Evolutionary conservation across 2,329 filamentous ascomycete species (phyloP), one percentile per base, ranked within the genome.

Genomic region (Phialophora macrospora): DNA sequence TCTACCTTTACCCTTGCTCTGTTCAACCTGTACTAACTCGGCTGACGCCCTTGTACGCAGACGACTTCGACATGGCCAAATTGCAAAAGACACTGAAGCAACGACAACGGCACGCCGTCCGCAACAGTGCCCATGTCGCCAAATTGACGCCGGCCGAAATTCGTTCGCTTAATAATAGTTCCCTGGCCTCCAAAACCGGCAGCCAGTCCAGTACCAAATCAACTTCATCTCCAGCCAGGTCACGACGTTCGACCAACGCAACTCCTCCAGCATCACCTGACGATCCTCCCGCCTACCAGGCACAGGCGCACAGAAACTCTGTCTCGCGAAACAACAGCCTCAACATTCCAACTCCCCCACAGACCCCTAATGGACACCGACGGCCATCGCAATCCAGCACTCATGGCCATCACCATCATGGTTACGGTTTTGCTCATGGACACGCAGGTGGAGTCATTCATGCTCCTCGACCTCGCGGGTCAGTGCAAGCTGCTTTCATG

Each of bases 31-130:
- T n/a, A 52, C 67, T 66, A 63, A 68, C 65, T 49, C 55, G 32
- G 26, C 34, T 62, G 12, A 38, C 30, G 52, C 38, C 11, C 26
- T 46, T 59, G 49, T 46, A 44, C 56, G n/a, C 62, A 71, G 71
- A 71, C 64, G 67, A 68, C 28, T 69, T 71, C 62, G 68, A 72
- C 52, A 72, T 72, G 71, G 70, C 68, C 57, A 71, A 70, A 63
- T 51, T 72, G 55, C 63, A 69, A 62, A 72, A 72, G 63, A 63
- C 62, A n/a, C 58, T 71, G 44, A 70, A 68, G 60, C 71, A 71
- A 61, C 63, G 68, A 44, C 71, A 71, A 51, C 66, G 67, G 12
- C 61, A 65, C 32, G 66, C 68, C 11, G 46, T 68, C 28, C 65
- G 61, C n/a, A 64, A 65, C 49, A 66, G 64, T 57, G 56, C 57